Conservation (phyloP, 2,329 filamentous ascomycete species). For the Orbilia brochopaga region DNA sequence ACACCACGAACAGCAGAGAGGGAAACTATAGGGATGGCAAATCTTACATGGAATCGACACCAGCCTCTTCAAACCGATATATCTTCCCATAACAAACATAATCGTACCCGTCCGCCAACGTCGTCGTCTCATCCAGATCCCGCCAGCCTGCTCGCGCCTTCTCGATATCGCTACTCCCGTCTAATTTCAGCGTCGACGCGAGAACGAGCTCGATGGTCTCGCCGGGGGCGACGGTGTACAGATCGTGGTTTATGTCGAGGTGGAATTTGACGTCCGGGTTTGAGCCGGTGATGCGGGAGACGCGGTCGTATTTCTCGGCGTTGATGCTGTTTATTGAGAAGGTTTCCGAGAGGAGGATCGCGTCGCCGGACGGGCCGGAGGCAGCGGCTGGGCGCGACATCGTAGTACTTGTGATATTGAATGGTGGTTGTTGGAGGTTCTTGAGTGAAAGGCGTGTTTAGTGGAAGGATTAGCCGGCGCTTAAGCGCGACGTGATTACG, state of each 20-base stretch:
- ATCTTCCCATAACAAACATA: slow-evolving; percentile 90
- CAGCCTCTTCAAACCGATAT: slow-evolving; percentile 82
- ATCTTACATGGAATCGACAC: slow-evolving; percentile 78
- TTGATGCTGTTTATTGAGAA: slow-evolving; percentile 83
- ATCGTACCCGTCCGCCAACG: slow-evolving; percentile 78
- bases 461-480: neutral
- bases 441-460: slow-evolving; percentile 2
- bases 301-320: slow-evolving; percentile 90
- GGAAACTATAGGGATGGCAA: neutral
- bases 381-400: slow-evolving; percentile 36
- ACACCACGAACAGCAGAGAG: neutral
- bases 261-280: slow-evolving; percentile 78
- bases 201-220: slow-evolving; percentile 82
- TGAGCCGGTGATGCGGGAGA: slow-evolving; percentile 79
- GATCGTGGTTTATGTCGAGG: slow-evolving; percentile 91
- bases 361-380: slow-evolving; percentile 66
- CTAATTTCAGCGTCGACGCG: slow-evolving; percentile 82
- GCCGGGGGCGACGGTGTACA: slow-evolving; percentile 77
- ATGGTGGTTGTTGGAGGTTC: neutral
- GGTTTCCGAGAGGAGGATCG: slow-evolving; percentile 89
- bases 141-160: slow-evolving; percentile 73
- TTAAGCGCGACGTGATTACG: no score
- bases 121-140: slow-evolving; percentile 67
- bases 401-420: neutral
- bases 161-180: slow-evolving; percentile 69